Evolutionary conservation across 352 stramenopile genomes (phyloP).

Genomic region (Phytophthora macrochlamydospora): DNA sequence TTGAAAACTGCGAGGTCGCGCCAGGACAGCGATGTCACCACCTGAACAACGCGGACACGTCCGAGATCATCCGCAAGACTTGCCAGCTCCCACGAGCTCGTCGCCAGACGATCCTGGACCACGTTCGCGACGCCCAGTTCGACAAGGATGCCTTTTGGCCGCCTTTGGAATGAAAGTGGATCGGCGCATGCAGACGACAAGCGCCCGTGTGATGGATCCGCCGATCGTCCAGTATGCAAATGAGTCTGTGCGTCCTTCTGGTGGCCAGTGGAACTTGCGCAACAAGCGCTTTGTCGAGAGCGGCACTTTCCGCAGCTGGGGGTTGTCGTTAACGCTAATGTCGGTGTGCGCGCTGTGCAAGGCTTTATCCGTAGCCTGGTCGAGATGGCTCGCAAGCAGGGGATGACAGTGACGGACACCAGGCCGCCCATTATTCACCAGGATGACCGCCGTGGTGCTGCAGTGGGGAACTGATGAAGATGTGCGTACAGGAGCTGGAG

Average conservation of each 20-base stretch:
- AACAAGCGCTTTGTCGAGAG: conserved; percentile 61
- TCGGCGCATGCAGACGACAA: conserved; percentile 36
- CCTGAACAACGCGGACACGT: conserved; percentile 70
- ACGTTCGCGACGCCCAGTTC: neutral
- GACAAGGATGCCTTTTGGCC: neutral
- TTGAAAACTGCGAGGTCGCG: conserved; percentile 36
- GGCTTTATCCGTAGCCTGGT: conserved; percentile 39
- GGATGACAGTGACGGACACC: conserved; percentile 33
- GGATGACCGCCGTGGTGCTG: conserved; percentile 22
- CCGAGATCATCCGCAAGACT: conserved; percentile 68
- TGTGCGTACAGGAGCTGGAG: neutral
- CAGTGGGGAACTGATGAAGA: conserved; percentile 47
- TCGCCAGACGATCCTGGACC: neutral
- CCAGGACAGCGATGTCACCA: conserved; percentile 57
- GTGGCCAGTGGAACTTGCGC: conserved; percentile 67
- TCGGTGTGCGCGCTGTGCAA: conserved; percentile 18
- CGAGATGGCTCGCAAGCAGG: conserved; percentile 23
- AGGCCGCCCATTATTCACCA: conserved; percentile 37
- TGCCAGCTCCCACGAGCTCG: neutral
- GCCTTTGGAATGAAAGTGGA: conserved; percentile 59
- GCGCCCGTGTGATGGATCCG: conserved; percentile 44
- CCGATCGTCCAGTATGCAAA: conserved; percentile 53
- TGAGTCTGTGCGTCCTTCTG: conserved; percentile 51
- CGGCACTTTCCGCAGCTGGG: conserved; percentile 44
- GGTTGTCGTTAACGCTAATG: conserved; percentile 40